Conservation (phyloP, 768 basidiomycete species). For the Tylopilus vinaceipallidus region DNA sequence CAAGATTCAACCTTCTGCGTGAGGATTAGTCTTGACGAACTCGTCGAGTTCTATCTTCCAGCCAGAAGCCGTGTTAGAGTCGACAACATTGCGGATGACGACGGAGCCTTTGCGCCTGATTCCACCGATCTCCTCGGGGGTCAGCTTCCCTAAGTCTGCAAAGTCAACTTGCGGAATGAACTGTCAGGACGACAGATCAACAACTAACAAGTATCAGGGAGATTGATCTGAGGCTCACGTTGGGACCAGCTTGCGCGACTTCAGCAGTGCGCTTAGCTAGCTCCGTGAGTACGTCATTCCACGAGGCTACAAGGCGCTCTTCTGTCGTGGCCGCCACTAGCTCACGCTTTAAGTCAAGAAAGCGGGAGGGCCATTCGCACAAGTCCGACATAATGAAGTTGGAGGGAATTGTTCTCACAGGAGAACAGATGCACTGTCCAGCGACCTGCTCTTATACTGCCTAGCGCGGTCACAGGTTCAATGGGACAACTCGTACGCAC, state of each 20-base stretch:
- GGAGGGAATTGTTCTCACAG: background rate
- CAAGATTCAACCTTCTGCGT: conserved; percentile 48
- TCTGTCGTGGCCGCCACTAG: conserved; percentile 52
- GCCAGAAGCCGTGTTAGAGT: conserved; percentile 48
- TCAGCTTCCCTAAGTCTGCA: conserved; percentile 47
- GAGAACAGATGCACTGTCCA: background rate
- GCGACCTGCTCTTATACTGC: conserved; percentile 16
- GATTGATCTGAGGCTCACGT: conserved; percentile 37
- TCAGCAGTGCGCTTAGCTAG: conserved; percentile 44
- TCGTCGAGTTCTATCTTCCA: conserved; percentile 60
- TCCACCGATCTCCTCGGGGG: conserved; percentile 42
- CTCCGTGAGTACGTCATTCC: conserved; percentile 56
- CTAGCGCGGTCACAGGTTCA: background rate
- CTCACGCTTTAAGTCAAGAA: conserved; percentile 55
- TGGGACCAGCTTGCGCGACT: conserved; percentile 46
- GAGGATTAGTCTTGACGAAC: conserved; percentile 57
- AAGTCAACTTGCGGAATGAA: conserved; percentile 64
- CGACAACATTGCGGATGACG: conserved; percentile 60
- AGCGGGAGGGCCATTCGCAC: conserved; percentile 37
- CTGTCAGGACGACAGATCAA: conserved; percentile 34
- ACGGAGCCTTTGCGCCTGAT: conserved; percentile 58
- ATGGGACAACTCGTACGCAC: too few species aligned
- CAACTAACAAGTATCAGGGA: too few species aligned
- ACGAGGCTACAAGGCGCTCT: conserved; percentile 48
- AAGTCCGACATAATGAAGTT: conserved; percentile 12